Base-by-base conservation (phyloP, 495 filamentous ascomycete genomes). In the Melanomma pulvis-pyrius region DNA sequence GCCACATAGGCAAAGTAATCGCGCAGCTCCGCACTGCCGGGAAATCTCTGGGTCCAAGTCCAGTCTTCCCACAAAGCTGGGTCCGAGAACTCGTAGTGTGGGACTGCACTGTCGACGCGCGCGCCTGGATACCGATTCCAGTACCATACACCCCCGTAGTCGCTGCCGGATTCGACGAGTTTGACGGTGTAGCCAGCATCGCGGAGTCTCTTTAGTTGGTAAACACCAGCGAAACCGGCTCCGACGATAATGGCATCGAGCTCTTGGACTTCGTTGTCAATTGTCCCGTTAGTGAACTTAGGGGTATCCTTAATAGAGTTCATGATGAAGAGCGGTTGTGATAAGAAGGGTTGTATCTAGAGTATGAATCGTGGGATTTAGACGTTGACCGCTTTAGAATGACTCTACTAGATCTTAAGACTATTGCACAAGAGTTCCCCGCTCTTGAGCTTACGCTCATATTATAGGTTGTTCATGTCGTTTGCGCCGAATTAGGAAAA, bases 61-160 rank as follows among this genome's bases (percentile, higher is more conserved):
- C 49, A 63, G 21, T 63, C 59, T 9, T 39, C 9, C 59, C 59
- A 61, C 24, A 61, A 21, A 1, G 21, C 25, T 21, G 47, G 44
- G 11, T 61, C 59, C 9, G 59, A 61, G 50, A 63, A 56, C 34
- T 63, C 30, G 50, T 63, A 63, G 8, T 26, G 39, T 11, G 61
- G 61, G 21, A 55, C 36, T 22, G 52, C 17, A 13, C 3, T 51
- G 15, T 51, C 48, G 17, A 51, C 48, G 12, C 55, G 54, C 4
- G 80, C 80, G 24, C 80, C 79, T 9, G 83, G 83, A 59, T 85
- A 86, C 22, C 78, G 67, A 64, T 84, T 86, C 81, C 79, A 81
- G 53, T 79, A 69, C 83, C 83, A 84, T n/a, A 79, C 76, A 8
- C 84, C 84, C 1, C 83, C 84, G 52, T 81, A 74, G 50, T 76